Conservation (phyloP, 1,284 basidiomycete genomes). For the Ceratobasidium sp. region DNA sequence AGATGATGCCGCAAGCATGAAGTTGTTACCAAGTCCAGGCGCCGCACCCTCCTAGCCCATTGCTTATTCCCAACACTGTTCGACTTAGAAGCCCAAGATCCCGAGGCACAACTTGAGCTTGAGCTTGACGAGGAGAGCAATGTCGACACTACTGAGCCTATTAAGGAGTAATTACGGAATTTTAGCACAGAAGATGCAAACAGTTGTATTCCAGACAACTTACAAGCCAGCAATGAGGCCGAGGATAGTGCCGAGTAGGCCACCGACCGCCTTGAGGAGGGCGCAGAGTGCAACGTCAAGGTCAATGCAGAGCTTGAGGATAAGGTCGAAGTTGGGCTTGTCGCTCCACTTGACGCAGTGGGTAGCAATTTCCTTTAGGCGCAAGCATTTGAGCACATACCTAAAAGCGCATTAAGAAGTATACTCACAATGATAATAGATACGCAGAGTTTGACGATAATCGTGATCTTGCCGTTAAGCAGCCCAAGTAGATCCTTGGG, state of each 20-base stretch:
- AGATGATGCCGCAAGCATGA: too few species aligned
- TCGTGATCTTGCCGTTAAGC: conserved; percentile 16
- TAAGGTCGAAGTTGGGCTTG: conserved; percentile 37
- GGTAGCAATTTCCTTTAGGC: conserved; percentile 2
- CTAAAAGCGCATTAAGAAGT: background rate
- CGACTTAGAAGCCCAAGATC: conserved; percentile 31
- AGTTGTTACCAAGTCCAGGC: background rate
- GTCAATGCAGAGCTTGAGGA: conserved; percentile 13
- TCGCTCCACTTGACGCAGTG: conserved; percentile 44
- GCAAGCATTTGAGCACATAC: background rate
- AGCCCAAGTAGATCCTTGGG: conserved; percentile 33
- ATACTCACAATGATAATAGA: conserved; percentile 24
- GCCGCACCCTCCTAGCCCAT: background rate
- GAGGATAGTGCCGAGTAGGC: conserved; percentile 27
- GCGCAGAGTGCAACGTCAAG: conserved; percentile 43
- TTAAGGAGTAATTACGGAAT: too few species aligned
- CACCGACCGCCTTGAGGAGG: conserved; percentile 23
- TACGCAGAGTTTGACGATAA: conserved; percentile 30
- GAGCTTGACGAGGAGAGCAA: conserved; percentile 42
- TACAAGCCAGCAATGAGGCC: conserved; percentile 32
- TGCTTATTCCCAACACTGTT: background rate
- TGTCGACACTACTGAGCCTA: conserved; percentile 17
- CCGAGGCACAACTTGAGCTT: conserved; percentile 37
- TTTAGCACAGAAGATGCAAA: too few species aligned
- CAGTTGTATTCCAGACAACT: background rate